Evolutionary conservation across 2,329 filamentous ascomycete genomes (phyloP), one percentile per base, ranked within the genome.

Genomic region (Exophiala sideris): DNA sequence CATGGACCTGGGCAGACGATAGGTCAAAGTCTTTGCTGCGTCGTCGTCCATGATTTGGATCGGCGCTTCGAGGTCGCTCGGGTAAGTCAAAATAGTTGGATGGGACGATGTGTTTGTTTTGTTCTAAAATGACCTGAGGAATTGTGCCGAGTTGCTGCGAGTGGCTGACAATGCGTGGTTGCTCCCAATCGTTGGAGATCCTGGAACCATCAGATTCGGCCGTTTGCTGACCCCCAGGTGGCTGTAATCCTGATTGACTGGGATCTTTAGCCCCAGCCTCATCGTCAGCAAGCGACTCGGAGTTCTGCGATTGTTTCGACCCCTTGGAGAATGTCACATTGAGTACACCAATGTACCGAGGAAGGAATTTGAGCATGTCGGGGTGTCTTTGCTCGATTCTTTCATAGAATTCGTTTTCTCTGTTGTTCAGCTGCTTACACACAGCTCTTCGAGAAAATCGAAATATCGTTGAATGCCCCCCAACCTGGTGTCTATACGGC

Each of bases 381-480:
- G 91, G 89, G 71, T 99, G 92, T 62, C 89, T 84, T 66, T 84
- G 85, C 75, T 99, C 94, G 65, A 97, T 89, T 50, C 87, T 94
- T 73, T 99, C 94, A 71, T 99, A 99, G 69, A 99, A 99, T 73
- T 96, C 90, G 71, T 99, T 99, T 69, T 99, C 94, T 66, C 92
- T 83, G 70, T 96, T 99, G 71, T 96, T 99, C 67, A 99, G 81
- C 73, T 96, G 91, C 73, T 99, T 99, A 79, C 94, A 99, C 9
- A 99, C 91, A 52, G 94, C 94, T 65, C 91, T 84, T 62, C 90
- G 86, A 14, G 94, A 97, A 68, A 99, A 97, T 39, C 92, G 87
- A 81, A 95, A 99, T 34, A 99, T 82, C 0, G 92, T 96, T 5
- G 91, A 96, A 70, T 99, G 94, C 0, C 94, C 94, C 54, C 94